These are phyloP conservation scores for Phytophthora boehmeriae DNA, from an alignment of 352 stramenopile genomes.

Conservation along the genomic window DNA sequence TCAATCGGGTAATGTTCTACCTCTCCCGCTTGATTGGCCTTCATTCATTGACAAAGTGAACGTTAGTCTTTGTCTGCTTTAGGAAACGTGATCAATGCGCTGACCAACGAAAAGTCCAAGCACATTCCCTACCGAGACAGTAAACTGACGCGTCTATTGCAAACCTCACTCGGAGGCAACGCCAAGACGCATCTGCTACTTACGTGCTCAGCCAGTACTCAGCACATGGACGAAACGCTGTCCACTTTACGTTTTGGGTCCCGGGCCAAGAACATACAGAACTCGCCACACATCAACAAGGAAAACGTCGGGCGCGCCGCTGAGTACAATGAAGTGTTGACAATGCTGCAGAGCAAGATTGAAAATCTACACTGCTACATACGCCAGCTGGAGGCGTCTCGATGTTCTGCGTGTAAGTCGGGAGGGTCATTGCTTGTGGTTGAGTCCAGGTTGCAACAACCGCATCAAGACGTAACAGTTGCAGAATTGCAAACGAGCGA, in stretches of 20 bases:
- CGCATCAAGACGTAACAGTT: background rate
- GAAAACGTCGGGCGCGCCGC: slow-evolving; percentile 29
- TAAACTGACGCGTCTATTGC: slow-evolving; percentile 89
- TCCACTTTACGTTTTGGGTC: slow-evolving; percentile 92
- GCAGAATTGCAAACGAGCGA: background rate
- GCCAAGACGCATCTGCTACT: slow-evolving; percentile 88
- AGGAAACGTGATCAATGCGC: slow-evolving; percentile 72
- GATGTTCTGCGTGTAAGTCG: slow-evolving; percentile 20
- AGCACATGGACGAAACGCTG: slow-evolving; percentile 72
- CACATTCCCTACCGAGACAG: slow-evolving; percentile 87
- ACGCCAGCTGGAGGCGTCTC: slow-evolving; percentile 40
- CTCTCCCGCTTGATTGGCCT: background rate
- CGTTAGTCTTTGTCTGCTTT: slow-evolving; percentile 71
- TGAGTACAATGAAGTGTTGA: slow-evolving; percentile 43
- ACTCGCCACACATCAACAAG: slow-evolving; percentile 75
- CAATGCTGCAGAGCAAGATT: slow-evolving; percentile 62
- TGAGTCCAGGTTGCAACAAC: background rate
- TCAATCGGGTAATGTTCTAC: slow-evolving; percentile 53
- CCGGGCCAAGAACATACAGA: slow-evolving; percentile 85
- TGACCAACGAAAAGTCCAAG: slow-evolving; percentile 45
- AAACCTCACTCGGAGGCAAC: slow-evolving; percentile 88
- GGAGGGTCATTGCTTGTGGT: slow-evolving; percentile 1
- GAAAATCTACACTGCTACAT: slow-evolving; percentile 66
- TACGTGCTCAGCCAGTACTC: slow-evolving; percentile 46
- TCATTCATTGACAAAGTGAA: background rate